Base-by-base conservation (phyloP, 495 filamentous ascomycete species). In the Podospora tetraspora region DNA sequence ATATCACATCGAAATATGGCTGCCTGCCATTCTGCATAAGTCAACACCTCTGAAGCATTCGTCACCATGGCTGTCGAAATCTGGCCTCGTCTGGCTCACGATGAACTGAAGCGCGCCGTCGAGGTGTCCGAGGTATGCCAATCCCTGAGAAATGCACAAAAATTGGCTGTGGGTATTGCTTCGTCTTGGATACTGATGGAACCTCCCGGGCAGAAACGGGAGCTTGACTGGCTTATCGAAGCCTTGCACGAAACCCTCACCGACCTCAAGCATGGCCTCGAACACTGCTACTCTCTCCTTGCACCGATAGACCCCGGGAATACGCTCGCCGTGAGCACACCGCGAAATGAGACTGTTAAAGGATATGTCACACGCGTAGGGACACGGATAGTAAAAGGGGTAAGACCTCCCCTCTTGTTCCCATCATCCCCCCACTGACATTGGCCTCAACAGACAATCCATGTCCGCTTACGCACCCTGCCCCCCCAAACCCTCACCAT, bases 311-410 rank as follows among this genome's bases (percentile, higher is more conserved):
- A 96, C 71, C 89, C 90, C 1, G 91, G 91, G 13, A 91, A 88
- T 64, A 99, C 94, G 5, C 87, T 99, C 61, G 94, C 91, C 8
- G 82, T 98, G 29, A 93, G 91, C 64, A 95, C 93, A n/a, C 81
- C 90, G 43, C 86, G 96, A 21, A 92, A 90, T 60, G 95, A 99
- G 81, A 87, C 84, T 69, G 88, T 98, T 37, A 99, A 99, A 76
- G 95, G 95, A 5, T 90, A 91, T 76, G 85, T 97, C 62, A 97
- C 94, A 0, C 86, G 92, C 25, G 85, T 92, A 12, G 92, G 92
- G 8, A 89, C 88, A 12, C 84, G 87, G 52, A 86, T 96, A 34
- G 87, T 92, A 37, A 92, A 92, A 70, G 91, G 90, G 34, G 91
- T 91, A 81, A 71, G 86, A 34, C 16, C 57, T 22, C 63, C 3